phyloP scores from a whole-genome alignment of 1,284 basidiomycete species.

The Fomitopsis betulina region DNA sequence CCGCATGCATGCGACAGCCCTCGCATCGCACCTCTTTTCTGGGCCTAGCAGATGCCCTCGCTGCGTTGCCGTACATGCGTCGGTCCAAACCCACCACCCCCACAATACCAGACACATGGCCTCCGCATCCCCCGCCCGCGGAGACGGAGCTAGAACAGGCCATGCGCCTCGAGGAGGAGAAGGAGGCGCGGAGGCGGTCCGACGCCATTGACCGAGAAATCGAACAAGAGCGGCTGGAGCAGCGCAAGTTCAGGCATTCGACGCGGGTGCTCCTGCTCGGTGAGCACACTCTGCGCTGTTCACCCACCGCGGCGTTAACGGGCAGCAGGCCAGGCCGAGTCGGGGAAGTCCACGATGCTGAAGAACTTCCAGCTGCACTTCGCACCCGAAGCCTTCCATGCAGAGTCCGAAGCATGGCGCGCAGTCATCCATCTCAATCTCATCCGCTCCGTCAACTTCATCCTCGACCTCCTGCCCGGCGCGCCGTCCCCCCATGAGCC shows the following conservation, averaged over 20 bases:
- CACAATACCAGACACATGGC: conserved; percentile 15
- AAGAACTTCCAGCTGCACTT: conserved; percentile 61
- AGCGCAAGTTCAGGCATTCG: conserved; percentile 32
- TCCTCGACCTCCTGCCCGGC: conserved; percentile 39
- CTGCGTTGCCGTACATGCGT: conserved; percentile 3
- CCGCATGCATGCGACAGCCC: neutral
- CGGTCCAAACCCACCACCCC: conserved; percentile 5
- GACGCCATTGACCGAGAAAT: conserved; percentile 51
- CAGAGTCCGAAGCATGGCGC: conserved; percentile 52
- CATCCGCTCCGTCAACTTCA: conserved; percentile 52
- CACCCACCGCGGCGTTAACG: neutral
- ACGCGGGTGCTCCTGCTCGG: conserved; percentile 54
- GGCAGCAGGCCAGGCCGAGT: conserved; percentile 53
- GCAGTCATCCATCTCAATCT: conserved; percentile 60
- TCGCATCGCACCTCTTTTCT: neutral
- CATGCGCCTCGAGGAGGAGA: conserved; percentile 39
- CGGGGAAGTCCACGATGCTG: conserved; percentile 59
- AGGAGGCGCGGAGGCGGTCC: conserved; percentile 47
- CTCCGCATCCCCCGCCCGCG: conserved; percentile 19
- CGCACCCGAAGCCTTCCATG: conserved; percentile 50
- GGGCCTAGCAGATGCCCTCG: neutral
- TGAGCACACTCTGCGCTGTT: conserved; percentile 22
- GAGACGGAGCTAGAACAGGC: conserved; percentile 23
- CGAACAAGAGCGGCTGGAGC: conserved; percentile 37
- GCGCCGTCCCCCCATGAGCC: neutral